Evolutionary conservation across 805 yeast genomes (phyloP).

Genomic region (Metschnikowia baotianmanensis): DNA sequence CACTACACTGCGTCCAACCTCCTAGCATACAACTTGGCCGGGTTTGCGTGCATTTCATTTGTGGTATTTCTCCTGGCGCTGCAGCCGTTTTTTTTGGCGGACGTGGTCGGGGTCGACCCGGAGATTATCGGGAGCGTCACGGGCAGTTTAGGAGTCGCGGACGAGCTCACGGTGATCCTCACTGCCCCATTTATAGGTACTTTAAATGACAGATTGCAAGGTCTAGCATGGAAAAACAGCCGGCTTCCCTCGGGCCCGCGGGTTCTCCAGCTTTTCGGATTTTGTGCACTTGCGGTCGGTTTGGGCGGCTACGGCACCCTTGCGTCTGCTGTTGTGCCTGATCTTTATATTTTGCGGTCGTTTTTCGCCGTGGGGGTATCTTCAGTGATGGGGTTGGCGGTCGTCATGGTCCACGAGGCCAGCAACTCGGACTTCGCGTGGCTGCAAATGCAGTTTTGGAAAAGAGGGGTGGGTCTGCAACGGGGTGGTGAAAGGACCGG

Average conservation of each 20-base stretch:
- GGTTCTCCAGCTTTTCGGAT: constrained; percentile 48
- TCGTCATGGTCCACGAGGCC: constrained; percentile 58
- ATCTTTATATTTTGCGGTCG: constrained; percentile 48
- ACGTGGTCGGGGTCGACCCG: constrained; percentile 27
- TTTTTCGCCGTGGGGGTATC: constrained; percentile 63
- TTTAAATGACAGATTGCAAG: constrained; percentile 50
- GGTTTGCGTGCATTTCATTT: constrained; percentile 37
- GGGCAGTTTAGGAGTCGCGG: constrained; percentile 47
- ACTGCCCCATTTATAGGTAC: constrained; percentile 65
- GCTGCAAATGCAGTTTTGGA: constrained; percentile 27
- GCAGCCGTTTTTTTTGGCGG: constrained; percentile 39
- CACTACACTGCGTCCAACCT: constrained; percentile 23
- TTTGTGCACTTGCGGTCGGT: constrained; percentile 45
- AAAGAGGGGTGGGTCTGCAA: too few species aligned
- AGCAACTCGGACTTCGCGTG: constrained; percentile 44
- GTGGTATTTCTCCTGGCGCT: constrained; percentile 40
- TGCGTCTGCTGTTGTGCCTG: constrained; percentile 42
- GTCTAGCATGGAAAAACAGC: constrained; percentile 11
- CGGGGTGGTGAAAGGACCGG: too few species aligned
- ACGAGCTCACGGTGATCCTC: constrained; percentile 54
- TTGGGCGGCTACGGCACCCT: constrained; percentile 47
- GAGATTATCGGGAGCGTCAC: constrained; percentile 32
- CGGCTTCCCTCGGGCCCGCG: constrained; percentile 47
- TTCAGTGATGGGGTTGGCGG: constrained; percentile 53
- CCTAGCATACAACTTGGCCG: constrained; percentile 34